Conservation (phyloP, 495 filamentous ascomycete species). For the Chaetomidium leptoderma region DNA sequence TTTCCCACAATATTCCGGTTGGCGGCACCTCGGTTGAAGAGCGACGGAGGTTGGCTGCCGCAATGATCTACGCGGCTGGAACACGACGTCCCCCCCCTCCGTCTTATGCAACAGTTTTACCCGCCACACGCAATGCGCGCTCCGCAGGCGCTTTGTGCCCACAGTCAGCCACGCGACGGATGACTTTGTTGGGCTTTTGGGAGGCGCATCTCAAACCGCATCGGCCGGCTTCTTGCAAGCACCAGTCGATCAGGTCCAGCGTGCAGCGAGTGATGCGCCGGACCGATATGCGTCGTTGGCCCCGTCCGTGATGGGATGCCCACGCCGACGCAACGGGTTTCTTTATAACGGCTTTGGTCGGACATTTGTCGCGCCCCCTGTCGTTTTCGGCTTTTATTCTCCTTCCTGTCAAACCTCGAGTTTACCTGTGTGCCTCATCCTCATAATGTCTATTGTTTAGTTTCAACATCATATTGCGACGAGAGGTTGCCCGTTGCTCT, state of each 20-base stretch:
- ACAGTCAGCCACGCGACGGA: conserved; percentile 9
- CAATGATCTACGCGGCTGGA: conserved; percentile 32
- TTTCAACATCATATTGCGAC: neutral
- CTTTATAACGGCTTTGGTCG: too few relatives aligned
- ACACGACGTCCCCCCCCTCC: conserved; percentile 20
- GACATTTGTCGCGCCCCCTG: neutral
- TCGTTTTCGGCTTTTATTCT: neutral
- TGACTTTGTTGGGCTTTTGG: conserved; percentile 13
- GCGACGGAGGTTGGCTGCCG: conserved; percentile 4
- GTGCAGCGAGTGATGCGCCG: conserved; percentile 14
- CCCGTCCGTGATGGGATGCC: neutral
- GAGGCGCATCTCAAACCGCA: conserved; percentile 24
- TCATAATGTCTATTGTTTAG: conserved; percentile 5
- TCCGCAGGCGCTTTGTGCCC: neutral
- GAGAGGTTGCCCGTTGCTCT: neutral
- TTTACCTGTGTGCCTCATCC: neutral
- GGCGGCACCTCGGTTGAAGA: neutral
- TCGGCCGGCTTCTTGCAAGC: conserved; percentile 21
- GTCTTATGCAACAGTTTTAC: conserved; percentile 32
- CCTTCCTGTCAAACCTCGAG: neutral
- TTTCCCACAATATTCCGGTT: conserved; percentile 3
- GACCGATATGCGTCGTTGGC: conserved; percentile 22
- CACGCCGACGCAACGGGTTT: too few relatives aligned
- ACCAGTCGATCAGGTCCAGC: conserved; percentile 27
- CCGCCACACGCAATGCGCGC: conserved; percentile 18